Base-by-base conservation (phyloP, 192 early-diverging fungal species). In the Allomyces arbusculus region DNA sequence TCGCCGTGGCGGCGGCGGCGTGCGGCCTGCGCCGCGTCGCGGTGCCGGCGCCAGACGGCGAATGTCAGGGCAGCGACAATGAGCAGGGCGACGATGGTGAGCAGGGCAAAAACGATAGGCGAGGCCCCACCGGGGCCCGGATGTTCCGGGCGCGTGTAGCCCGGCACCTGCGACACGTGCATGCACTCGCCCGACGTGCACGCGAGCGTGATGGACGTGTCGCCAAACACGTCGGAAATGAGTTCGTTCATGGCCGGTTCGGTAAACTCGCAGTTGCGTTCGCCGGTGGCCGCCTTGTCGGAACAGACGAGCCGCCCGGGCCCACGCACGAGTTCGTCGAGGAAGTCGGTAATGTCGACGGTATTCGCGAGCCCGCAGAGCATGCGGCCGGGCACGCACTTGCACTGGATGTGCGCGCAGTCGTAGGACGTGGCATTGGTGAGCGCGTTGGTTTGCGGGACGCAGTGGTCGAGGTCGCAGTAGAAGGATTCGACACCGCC, bases 401-500 rank as follows among this genome's bases (percentile, higher is more conserved):
- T 70, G 70, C 92, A 95, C 62, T 84, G 78, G 70, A 95, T 87
- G 12, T 80, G 80, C 23, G 80, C 66, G 71, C 92, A 95, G 12
- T 70, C 67, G 69, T 87, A 87, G 3, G 69, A 71, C 8, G 89
- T 89, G 20, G 65, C 66, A 65, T 86, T 85, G 28, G 67, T 61
- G n/a, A 80, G 71, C 64, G 78, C 75, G 24, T 73, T 74, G 24
- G 69, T 74, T 66, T 83, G 74, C 73, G 86, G 78, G 19, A 65
- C 62, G 69, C 92, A 95, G n/a, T 85, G 76, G 64, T 82, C 76
- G 33, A 95, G 71, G 62, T 86, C 76, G 71, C 92, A 95, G 70
- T 85, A 95, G 75, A 95, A 95, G n/a, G 89, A 89, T 70, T 95
- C 90, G 28, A 78, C 77, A 61, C 86, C 79, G 58, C 82, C 88